phyloP scores from a whole-genome alignment of 2,329 filamentous ascomycete species.

The Paradendryphiella salina region DNA sequence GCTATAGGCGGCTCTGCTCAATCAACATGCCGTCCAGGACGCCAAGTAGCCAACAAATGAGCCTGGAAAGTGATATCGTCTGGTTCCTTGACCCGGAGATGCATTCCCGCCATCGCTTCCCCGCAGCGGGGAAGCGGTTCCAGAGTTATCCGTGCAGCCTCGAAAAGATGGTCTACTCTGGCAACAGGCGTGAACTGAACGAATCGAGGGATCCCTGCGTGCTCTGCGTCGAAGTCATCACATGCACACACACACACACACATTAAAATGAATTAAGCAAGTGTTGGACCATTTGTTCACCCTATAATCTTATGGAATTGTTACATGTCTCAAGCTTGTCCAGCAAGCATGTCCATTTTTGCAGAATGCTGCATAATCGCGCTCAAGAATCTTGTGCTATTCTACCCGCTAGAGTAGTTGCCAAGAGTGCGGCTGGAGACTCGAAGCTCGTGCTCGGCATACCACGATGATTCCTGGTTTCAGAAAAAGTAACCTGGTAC shows the following conservation, averaged over 20 bases:
- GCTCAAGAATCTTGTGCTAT: not conserved
- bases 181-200: no score
- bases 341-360: not conserved
- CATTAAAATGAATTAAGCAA: not conserved
- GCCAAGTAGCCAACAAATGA: not conserved
- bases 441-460: slow-evolving; percentile 3
- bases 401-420: not conserved
- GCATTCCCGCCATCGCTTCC: not conserved
- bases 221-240: not conserved
- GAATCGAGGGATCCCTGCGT: no score
- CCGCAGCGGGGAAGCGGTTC: not conserved
- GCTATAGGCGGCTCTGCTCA: not conserved
- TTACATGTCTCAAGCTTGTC: not conserved
- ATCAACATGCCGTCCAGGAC: not conserved
- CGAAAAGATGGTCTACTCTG: no score
- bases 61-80: not conserved
- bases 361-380: slow-evolving; percentile 2
- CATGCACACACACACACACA: not conserved
- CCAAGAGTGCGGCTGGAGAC: not conserved
- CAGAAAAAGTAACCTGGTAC: not conserved
- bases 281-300: not conserved
- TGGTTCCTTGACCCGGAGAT: not conserved
- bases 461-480: not conserved
- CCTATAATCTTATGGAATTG: not conserved
- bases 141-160: not conserved